Evolutionary conservation across 1,139 yeast species (phyloP).

Genomic region (Pneumocystis oryctolagi): DNA sequence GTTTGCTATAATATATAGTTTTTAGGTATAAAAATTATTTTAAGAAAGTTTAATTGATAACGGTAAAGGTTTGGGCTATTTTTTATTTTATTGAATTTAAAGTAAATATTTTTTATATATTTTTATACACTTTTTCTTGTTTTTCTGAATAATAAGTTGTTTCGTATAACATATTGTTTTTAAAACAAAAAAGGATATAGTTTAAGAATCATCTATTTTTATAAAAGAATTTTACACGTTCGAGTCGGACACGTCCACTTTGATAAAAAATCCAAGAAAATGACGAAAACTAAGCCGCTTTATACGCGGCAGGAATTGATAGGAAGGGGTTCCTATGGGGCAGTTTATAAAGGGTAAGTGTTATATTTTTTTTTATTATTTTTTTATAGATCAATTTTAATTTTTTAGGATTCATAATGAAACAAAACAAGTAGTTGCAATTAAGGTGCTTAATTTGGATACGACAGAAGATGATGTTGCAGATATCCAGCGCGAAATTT

Average conservation of each 20-base stretch:
- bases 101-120: neutral
- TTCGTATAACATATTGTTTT: neutral
- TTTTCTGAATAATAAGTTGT: too few species aligned
- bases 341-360: conserved; percentile 70
- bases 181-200: neutral
- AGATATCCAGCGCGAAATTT: conserved; percentile 89
- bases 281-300: neutral
- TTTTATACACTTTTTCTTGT: neutral
- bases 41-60: too few species aligned
- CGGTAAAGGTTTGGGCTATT: neutral
- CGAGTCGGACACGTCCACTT: neutral
- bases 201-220: neutral
- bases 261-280: neutral
- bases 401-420: conserved; percentile 31
- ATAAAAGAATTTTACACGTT: neutral
- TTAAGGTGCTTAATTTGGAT: conserved; percentile 81
- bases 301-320: conserved; percentile 78
- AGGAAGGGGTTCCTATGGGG: conserved; percentile 94
- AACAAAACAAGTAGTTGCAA: conserved; percentile 71
- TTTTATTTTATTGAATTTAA: neutral
- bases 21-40: too few species aligned
- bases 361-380: conserved; percentile 19
- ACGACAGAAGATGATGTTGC: conserved; percentile 87
- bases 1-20: neutral
- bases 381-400: neutral